phyloP scores from a whole-genome alignment of 352 stramenopile genomes.

The Phytophthora melonis region DNA sequence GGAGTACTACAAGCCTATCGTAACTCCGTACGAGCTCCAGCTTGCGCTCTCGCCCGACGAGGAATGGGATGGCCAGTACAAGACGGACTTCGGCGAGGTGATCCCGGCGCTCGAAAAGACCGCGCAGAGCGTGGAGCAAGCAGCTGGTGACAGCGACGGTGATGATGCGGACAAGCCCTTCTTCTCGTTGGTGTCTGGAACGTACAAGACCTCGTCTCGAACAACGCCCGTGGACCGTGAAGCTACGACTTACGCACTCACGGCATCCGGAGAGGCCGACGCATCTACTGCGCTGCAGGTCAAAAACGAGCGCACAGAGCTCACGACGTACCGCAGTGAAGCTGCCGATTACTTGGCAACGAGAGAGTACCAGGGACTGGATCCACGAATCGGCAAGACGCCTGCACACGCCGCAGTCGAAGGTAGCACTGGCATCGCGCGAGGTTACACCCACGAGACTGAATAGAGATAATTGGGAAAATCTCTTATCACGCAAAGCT shows the following conservation, averaged over 20 bases:
- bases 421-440: conserved; percentile 78
- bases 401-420: conserved; percentile 78
- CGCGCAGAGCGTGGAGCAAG: conserved; percentile 42
- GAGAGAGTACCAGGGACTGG: conserved; percentile 82
- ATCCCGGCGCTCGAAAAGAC: conserved; percentile 64
- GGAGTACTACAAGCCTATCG: conserved; percentile 92
- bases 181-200: conserved; percentile 86
- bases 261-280: conserved; percentile 32
- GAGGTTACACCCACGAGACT: conserved; percentile 77
- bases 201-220: conserved; percentile 62
- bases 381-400: conserved; percentile 85
- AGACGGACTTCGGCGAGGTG: conserved; percentile 87
- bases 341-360: conserved; percentile 76
- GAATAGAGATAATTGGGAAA: conserved; percentile 22
- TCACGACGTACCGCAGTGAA: conserved; percentile 76
- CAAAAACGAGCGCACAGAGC: conserved; percentile 61
- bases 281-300: conserved; percentile 60
- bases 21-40: conserved; percentile 96
- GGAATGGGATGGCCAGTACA: conserved; percentile 91
- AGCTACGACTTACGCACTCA: conserved; percentile 36
- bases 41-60: conserved; percentile 90
- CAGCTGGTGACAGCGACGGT: conserved; percentile 27
- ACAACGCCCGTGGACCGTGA: conserved; percentile 16
- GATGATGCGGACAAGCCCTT: conserved; percentile 74
- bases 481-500: no score